Evolutionary conservation across 345 rosid species (phyloP).

Genomic region (Citrus maxima): DNA sequence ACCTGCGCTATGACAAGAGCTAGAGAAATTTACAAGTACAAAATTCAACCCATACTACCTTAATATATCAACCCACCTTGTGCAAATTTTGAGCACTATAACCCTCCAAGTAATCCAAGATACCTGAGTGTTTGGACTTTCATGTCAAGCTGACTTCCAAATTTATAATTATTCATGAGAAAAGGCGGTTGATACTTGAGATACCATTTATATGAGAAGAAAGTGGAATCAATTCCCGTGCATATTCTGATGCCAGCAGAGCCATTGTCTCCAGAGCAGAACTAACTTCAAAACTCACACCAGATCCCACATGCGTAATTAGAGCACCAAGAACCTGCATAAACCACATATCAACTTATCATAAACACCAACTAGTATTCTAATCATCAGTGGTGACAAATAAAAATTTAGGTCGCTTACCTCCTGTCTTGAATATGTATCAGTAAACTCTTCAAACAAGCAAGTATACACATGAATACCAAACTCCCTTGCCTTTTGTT

Average conservation of each 20-base stretch:
- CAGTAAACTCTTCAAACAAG: constrained; percentile 65
- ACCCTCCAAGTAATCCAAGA: constrained; percentile 89
- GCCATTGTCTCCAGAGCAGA: constrained; percentile 71
- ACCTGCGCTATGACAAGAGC: constrained; percentile 39
- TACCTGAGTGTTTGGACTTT: constrained; percentile 43
- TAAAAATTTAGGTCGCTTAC: constrained; percentile 29
- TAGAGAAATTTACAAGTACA: constrained; percentile 11
- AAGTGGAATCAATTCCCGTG: constrained; percentile 60
- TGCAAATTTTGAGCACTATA: constrained; percentile 64
- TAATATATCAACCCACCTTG: constrained; percentile 42
- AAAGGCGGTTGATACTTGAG: not conserved
- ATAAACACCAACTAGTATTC: not conserved
- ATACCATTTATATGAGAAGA: constrained; percentile 81
- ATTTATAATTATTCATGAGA: not conserved
- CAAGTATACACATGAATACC: constrained; percentile 54
- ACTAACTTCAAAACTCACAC: constrained; percentile 62
- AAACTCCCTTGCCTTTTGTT: constrained; percentile 65
- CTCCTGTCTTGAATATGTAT: constrained; percentile 72
- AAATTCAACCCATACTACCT: constrained; percentile 10
- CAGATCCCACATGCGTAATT: constrained; percentile 84
- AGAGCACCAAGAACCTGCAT: constrained; percentile 75
- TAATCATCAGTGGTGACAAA: constrained; percentile 4
- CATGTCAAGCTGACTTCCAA: not conserved
- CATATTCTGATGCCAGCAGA: constrained; percentile 53
- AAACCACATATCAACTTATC: constrained; percentile 6